Conservation (phyloP, 1,284 basidiomycete species). For the Cutaneotrichosporon sp. region DNA sequence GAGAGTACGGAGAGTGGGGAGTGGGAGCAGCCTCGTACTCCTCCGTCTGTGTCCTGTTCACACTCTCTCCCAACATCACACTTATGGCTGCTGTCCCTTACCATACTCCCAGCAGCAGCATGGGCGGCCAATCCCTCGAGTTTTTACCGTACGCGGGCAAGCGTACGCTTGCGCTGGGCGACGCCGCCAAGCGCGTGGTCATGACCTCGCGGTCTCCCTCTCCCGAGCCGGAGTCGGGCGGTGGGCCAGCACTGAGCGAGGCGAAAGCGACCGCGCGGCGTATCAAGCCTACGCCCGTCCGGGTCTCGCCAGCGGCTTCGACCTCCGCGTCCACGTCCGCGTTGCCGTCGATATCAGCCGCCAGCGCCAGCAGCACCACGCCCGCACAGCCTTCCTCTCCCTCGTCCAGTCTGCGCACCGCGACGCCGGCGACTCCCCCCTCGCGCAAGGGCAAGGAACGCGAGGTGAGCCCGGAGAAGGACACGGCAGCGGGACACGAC, state of each 20-base stretch:
- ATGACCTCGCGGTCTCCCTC: conserved; percentile 7
- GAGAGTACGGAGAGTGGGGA: no score
- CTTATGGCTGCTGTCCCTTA: neutral
- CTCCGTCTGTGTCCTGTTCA: no score
- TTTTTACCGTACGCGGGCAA: conserved; percentile 7
- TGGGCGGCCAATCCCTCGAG: neutral
- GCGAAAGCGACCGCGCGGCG: neutral
- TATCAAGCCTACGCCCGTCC: neutral
- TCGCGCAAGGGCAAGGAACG: conserved; percentile 17
- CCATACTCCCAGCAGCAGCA: neutral
- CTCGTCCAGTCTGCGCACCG: neutral
- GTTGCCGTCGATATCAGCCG: neutral
- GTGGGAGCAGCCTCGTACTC: no score
- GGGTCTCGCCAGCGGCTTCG: neutral
- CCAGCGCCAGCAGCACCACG: neutral
- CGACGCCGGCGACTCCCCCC: neutral
- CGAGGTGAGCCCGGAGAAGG: neutral
- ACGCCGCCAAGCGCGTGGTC: neutral
- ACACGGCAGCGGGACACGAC: neutral
- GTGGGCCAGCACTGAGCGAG: no score
- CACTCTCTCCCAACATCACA: no score
- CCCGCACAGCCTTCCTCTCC: neutral
- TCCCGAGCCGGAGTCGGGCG: neutral
- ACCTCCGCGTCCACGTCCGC: neutral
- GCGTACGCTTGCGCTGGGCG: conserved; percentile 2